Percentiles rank a stretch among this genome's conserved stretches.
Conservation (phyloP, 805 yeast species). For the Sungouiella blattae region DNA sequence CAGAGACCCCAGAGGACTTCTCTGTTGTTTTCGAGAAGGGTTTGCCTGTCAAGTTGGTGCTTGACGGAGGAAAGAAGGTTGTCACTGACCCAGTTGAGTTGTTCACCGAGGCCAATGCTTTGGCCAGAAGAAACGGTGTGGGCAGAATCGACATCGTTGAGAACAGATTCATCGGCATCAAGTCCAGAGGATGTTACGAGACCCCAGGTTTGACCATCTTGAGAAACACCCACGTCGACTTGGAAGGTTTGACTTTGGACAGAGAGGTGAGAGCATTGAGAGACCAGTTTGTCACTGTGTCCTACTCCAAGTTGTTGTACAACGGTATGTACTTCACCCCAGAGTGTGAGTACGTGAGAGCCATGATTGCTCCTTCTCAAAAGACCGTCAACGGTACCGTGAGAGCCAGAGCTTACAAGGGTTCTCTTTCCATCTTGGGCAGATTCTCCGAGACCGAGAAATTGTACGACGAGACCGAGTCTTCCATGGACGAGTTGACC, state of each 20-base stretch:
- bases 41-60: constrained; percentile 75
- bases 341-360: constrained; percentile 93
- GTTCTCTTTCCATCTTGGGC: constrained; percentile 78
- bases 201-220: constrained; percentile 96
- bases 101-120: constrained; percentile 86
- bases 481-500: constrained; percentile 98
- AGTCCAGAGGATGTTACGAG: constrained; percentile 99
- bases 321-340: constrained; percentile 98
- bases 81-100: constrained; percentile 89
- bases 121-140: constrained; percentile 98
- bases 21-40: constrained; percentile 81
- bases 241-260: constrained; percentile 95
- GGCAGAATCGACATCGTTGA: constrained; percentile 99
- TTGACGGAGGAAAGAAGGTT: constrained; percentile 54
- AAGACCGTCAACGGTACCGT: constrained; percentile 94
- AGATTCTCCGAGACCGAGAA: constrained; percentile 95
- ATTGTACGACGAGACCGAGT: constrained; percentile 95
- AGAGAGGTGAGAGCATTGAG: constrained; percentile 97
- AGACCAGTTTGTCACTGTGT: constrained; percentile 92
- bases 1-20: constrained; percentile 87
- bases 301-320: constrained; percentile 86
- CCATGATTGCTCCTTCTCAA: constrained; percentile 94
- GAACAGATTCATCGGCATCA: constrained; percentile 97
- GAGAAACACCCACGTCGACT: constrained; percentile 91
- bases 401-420: constrained; percentile 92